Evolutionary conservation across 1,284 basidiomycete genomes (phyloP).

Genomic region (Trichosporon sp.): DNA sequence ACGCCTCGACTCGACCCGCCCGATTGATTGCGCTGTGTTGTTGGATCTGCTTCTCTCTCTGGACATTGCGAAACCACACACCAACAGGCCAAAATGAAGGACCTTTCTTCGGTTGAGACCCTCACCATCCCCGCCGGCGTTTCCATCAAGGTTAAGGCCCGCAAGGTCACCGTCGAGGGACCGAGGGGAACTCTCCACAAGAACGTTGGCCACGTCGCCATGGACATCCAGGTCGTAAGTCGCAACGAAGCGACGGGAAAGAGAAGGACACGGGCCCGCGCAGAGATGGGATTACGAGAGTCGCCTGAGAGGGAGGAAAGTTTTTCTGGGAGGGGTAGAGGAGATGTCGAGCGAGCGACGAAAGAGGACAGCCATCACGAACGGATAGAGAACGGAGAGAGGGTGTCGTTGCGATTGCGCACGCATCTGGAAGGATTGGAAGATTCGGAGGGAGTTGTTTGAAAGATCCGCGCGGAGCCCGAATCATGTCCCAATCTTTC

Average conservation of each 20-base stretch:
- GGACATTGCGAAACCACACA: conserved; percentile 13
- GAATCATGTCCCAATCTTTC: conserved; percentile 6
- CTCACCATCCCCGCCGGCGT: conserved; percentile 85
- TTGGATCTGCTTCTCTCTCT: not conserved
- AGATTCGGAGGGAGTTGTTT: not conserved
- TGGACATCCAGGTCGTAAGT: conserved; percentile 87
- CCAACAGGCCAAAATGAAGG: conserved; percentile 56
- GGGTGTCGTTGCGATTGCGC: not conserved
- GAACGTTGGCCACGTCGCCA: conserved; percentile 90
- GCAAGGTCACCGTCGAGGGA: conserved; percentile 84
- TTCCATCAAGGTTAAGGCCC: conserved; percentile 80
- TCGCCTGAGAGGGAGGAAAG: not conserved
- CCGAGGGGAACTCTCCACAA: conserved; percentile 87
- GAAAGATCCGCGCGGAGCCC: not conserved
- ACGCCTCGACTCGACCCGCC: not conserved
- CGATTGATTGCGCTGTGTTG: not conserved
- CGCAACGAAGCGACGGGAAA: conserved; percentile 12
- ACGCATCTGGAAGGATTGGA: not conserved
- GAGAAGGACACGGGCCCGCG: not conserved
- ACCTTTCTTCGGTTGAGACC: conserved; percentile 68
- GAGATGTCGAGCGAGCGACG: not conserved
- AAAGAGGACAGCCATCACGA: not conserved
- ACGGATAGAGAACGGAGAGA: not conserved
- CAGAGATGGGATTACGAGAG: not conserved
- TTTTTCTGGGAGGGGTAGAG: not conserved